Percentiles rank a stretch among this genome's conserved stretches.
Conservation (phyloP, 2,329 filamentous ascomycete genomes). For the Xylaria sp. region DNA sequence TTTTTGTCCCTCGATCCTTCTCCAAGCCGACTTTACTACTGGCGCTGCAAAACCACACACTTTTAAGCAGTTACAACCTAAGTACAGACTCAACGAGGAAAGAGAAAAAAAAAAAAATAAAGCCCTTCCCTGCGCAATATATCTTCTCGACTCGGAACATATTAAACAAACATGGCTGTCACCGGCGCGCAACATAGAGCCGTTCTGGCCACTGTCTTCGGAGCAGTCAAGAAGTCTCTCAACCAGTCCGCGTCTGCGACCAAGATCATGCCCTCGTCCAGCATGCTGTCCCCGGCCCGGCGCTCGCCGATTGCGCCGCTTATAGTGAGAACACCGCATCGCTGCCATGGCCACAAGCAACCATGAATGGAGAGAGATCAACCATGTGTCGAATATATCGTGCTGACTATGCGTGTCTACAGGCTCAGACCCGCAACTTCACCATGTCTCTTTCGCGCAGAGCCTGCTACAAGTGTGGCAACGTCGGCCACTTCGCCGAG, state of each 20-base stretch:
- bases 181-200: not conserved
- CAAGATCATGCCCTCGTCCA: not conserved
- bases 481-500: conserved; percentile 76
- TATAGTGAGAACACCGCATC: conserved; percentile 24
- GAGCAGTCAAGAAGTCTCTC: not conserved
- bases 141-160: too few species aligned
- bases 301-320: not conserved
- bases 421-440: conserved; percentile 22
- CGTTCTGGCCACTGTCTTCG: not conserved
- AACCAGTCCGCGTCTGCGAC: not conserved
- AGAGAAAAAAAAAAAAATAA: not conserved
- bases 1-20: not conserved
- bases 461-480: conserved; percentile 79
- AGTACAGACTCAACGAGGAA: not conserved
- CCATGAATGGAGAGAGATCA: conserved; percentile 26
- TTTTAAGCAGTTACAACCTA: not conserved
- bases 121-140: not conserved
- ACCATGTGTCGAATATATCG: conserved; percentile 29
- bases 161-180: not conserved
- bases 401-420: conserved; percentile 34
- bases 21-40: not conserved
- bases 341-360: conserved; percentile 30
- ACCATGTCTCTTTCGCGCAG: conserved; percentile 75
- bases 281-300: not conserved
- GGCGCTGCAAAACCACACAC: not conserved